phyloP scores from a whole-genome alignment of 164 flowering plant species.

The Kingdonia uniflora region DNA sequence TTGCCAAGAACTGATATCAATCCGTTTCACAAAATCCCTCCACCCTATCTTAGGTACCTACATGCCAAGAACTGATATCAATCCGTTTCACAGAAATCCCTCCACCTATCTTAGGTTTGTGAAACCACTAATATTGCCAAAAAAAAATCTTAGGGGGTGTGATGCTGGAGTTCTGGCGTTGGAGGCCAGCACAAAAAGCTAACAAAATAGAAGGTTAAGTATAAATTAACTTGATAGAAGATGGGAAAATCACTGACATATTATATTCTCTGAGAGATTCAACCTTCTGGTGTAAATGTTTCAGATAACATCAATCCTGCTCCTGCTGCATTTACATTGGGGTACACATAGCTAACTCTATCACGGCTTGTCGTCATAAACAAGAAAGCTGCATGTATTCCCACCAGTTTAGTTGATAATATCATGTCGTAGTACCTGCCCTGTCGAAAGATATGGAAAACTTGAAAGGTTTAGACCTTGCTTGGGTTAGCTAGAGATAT shows the following conservation, averaged over 20 bases:
- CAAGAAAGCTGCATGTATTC: slow-evolving; percentile 74
- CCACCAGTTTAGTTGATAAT: slow-evolving; percentile 70
- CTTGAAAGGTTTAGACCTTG: too few species aligned
- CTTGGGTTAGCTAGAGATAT: not conserved
- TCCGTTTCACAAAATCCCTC: not conserved
- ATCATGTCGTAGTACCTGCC: slow-evolving; percentile 83
- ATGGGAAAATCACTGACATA: slow-evolving; percentile 18
- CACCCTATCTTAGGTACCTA: not conserved
- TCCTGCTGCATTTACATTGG: slow-evolving; percentile 91
- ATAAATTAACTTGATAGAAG: not conserved
- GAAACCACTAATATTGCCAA: too few species aligned
- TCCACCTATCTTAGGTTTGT: too few species aligned
- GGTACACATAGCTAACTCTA: slow-evolving; percentile 75
- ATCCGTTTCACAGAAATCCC: too few species aligned
- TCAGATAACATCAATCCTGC: slow-evolving; percentile 68
- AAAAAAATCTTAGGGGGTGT: too few species aligned
- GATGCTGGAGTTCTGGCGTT: too few species aligned
- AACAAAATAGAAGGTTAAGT: too few species aligned
- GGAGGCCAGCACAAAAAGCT: too few species aligned
- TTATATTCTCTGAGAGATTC: slow-evolving; percentile 62
- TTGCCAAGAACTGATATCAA: not conserved
- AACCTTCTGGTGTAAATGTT: slow-evolving; percentile 44
- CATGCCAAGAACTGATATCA: too few species aligned
- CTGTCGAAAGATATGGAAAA: slow-evolving; percentile 22
- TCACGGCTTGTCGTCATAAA: slow-evolving; percentile 75